Conservation (phyloP, 2,329 filamentous ascomycete genomes). For the Drechslerella stenobrocha region DNA sequence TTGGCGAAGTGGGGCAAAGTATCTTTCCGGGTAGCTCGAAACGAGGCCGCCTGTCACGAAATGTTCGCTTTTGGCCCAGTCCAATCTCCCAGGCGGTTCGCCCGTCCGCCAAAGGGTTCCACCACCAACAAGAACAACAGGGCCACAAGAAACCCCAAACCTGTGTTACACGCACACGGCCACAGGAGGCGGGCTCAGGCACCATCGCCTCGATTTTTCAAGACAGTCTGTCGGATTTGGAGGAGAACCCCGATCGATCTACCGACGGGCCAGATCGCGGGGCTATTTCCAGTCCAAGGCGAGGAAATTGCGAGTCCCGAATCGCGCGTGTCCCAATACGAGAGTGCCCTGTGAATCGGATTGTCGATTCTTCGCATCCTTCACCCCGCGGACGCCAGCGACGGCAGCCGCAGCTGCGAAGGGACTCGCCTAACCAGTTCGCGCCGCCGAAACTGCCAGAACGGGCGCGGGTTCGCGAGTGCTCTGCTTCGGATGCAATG, state of each 20-base stretch:
- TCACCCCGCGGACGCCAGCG: slow-evolving; percentile 1
- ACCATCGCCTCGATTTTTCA: no score
- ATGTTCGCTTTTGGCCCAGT: slow-evolving; percentile 19
- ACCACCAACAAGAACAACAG: background rate
- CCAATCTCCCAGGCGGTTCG: slow-evolving; percentile 14
- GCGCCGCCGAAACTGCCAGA: background rate
- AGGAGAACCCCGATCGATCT: no score
- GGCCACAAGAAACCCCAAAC: background rate
- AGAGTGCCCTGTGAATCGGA: background rate
- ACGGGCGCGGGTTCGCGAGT: background rate
- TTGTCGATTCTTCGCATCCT: background rate
- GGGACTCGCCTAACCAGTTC: slow-evolving; percentile 5
- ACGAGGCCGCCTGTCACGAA: slow-evolving; percentile 12
- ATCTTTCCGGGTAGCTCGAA: slow-evolving; percentile 33
- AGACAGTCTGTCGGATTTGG: no score
- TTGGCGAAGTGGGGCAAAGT: slow-evolving; percentile 10
- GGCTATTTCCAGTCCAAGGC: background rate
- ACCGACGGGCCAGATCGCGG: no score
- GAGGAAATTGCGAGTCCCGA: background rate
- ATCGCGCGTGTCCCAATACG: slow-evolving; percentile 3
- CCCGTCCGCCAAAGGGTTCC: background rate
- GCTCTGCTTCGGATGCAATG: background rate
- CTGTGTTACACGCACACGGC: background rate
- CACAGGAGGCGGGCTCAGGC: slow-evolving; percentile 1
- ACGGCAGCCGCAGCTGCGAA: slow-evolving; percentile 5